Percentiles rank a stretch among this genome's conserved stretches.
These are phyloP conservation scores for Pleurotus tuoliensis DNA, from an alignment of 768 basidiomycete species.

Conservation along the genomic window DNA sequence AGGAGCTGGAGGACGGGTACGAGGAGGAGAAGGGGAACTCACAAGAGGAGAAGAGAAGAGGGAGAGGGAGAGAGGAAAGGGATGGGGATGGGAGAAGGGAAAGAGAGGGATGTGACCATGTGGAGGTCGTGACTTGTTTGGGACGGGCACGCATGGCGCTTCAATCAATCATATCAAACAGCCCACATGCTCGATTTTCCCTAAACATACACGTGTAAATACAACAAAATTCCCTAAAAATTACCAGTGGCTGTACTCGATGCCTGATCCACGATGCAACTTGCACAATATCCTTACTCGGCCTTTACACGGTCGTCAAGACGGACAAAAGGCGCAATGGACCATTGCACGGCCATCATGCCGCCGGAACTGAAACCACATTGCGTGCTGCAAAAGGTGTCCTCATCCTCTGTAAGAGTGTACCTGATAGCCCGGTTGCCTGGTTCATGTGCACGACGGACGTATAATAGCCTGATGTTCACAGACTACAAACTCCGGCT, in stretches of 20 bases:
- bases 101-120: constrained; percentile 13
- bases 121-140: constrained; percentile 12
- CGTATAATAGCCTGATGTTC: neutral
- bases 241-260: too few species aligned
- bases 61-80: constrained; percentile 15
- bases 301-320: too few species aligned
- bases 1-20: neutral
- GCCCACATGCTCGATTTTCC: neutral
- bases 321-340: too few species aligned
- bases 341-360: too few species aligned
- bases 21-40: constrained; percentile 4
- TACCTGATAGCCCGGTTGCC: too few species aligned
- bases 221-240: too few species aligned
- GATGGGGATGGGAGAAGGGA: constrained; percentile 9
- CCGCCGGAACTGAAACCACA: too few species aligned
- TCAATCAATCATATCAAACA: constrained; percentile 2
- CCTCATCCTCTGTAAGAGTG: too few species aligned
- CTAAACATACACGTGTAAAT: neutral
- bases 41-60: constrained; percentile 5
- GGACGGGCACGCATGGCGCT: constrained; percentile 7
- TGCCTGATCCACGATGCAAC: too few species aligned
- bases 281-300: too few species aligned
- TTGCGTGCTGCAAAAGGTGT: too few species aligned
- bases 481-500: neutral
- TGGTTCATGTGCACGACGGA: too few species aligned